Evolutionary conservation across 345 rosid species (phyloP).

Genomic region (Rhodamnia argentea): DNA sequence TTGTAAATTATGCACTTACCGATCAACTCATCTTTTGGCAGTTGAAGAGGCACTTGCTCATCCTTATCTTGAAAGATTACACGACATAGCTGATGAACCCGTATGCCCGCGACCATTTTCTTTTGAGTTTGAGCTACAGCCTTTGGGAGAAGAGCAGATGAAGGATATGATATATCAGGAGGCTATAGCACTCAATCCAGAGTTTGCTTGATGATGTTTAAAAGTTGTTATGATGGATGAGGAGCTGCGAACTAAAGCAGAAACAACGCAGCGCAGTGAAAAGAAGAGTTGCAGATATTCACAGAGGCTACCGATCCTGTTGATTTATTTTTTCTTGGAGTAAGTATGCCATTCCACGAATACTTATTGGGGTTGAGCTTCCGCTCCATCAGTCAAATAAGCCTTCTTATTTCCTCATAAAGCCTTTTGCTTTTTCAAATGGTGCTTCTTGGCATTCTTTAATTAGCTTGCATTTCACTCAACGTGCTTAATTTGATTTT

Average conservation of each 20-base stretch:
- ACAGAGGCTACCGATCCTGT: neutral
- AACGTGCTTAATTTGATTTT: neutral
- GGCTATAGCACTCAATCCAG: conserved; percentile 73
- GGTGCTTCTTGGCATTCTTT: neutral
- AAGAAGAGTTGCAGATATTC: neutral
- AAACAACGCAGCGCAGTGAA: neutral
- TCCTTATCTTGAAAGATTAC: conserved; percentile 74
- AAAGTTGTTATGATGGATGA: neutral
- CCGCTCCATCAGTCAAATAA: neutral
- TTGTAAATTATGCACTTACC: neutral
- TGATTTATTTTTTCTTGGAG: neutral
- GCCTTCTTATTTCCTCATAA: neutral
- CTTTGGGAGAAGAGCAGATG: conserved; percentile 79
- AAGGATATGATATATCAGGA: conserved; percentile 82
- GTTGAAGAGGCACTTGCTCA: conserved; percentile 94
- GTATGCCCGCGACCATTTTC: conserved; percentile 62
- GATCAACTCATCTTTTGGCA: conserved; percentile 15
- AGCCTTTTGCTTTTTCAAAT: neutral
- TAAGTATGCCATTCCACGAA: neutral
- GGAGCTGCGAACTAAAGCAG: neutral
- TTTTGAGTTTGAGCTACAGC: conserved; percentile 82
- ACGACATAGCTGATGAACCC: conserved; percentile 88
- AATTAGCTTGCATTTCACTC: neutral
- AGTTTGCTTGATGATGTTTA: conserved; percentile 24
- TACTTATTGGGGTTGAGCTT: neutral